Evolutionary conservation across 306 rosid genomes (phyloP), one percentile per base, ranked within the genome.

Genomic region (Luffa acutangula): DNA sequence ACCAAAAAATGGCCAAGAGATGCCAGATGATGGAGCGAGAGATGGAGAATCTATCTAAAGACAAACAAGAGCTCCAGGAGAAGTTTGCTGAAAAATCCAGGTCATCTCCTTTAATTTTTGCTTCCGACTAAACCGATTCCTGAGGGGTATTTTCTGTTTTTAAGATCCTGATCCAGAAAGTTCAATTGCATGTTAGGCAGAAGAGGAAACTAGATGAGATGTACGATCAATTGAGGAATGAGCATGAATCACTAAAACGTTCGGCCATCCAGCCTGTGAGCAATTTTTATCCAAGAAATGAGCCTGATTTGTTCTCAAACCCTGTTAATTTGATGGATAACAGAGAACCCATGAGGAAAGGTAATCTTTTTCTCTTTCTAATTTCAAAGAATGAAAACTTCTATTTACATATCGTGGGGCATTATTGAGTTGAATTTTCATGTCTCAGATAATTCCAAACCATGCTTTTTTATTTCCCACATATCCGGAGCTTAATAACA

Each of bases 121-220:
- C 76, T 5, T 65, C 58, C 45, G 39, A 21, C 67, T 41, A 9
- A 34, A 74, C 46, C 60, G 39, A 66, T 45, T 79, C 56, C 62
- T 41, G 81, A 53, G 39, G 0, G 45, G 53, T 45, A 56, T 8
- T 77, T 84, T 45, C 70, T 8, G 59, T 37, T 84, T 60, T 82
- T 57, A 76, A 13, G 43, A 60, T 71, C 58, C 71, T 83, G 59
- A 75, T 79, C 45, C 48, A 63, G 60, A 63, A 41, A 75, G 69
- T 7, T 53, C 57, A 65, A 72, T 85, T 59, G 65, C 59, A 75
- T 84, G 71, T 69, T 91, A 96, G 99, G 88, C 99, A 96, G 87
- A 96, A 96, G 96, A 93, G 99, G 85, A 96, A 96, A 87, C 85
- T 96, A 79, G 99, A 96, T 83, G 99, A 96, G 88, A 91, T 96